phyloP scores from a whole-genome alignment of 177 flowering plant species.

The Vitis hybrid region DNA sequence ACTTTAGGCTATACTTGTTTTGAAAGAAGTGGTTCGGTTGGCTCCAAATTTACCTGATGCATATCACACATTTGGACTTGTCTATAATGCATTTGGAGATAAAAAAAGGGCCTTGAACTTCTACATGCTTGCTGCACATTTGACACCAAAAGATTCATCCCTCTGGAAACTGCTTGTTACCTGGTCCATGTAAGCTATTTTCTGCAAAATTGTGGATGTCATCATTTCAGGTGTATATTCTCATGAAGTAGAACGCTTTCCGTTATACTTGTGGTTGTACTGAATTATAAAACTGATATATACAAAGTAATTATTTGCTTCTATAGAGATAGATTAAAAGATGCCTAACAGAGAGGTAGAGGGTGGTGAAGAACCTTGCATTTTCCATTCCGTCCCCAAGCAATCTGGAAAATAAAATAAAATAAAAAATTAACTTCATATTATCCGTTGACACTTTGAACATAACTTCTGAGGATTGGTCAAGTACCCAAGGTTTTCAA shows the following conservation, averaged over 20 bases:
- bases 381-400: no score
- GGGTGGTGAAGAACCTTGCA: no score
- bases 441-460: no score
- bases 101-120: slow-evolving; percentile 51
- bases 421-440: no score
- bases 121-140: slow-evolving; percentile 73
- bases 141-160: slow-evolving; percentile 64
- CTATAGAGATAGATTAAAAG: background rate
- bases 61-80: slow-evolving; percentile 74
- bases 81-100: slow-evolving; percentile 56
- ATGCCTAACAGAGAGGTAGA: no score
- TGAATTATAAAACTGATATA: no score
- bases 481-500: no score
- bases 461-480: no score
- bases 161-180: slow-evolving; percentile 70
- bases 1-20: slow-evolving; percentile 52
- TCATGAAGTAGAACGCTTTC: no score
- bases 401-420: no score
- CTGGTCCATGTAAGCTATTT: slow-evolving; percentile 55
- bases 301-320: no score
- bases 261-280: no score
- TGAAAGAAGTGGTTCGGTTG: slow-evolving; percentile 58
- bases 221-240: background rate
- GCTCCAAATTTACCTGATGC: slow-evolving; percentile 77
- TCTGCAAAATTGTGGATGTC: background rate